phyloP scores from a whole-genome alignment of 1,139 yeast genomes.

The Insectozyma bohioensis region DNA sequence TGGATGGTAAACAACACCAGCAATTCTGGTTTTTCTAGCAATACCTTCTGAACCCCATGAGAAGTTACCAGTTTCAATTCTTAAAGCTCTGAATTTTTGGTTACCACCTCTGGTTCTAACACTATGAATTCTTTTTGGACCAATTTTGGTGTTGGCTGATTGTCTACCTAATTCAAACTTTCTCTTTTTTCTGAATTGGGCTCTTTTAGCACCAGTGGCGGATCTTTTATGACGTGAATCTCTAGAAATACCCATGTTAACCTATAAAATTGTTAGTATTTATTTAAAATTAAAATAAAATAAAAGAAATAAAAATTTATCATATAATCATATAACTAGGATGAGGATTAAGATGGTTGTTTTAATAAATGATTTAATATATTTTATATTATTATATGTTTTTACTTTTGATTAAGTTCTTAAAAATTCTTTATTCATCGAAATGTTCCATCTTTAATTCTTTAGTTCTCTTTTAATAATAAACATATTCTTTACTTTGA shows the following conservation, averaged over 20 bases:
- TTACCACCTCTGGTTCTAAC: conserved; percentile 99
- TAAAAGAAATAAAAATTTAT: not conserved
- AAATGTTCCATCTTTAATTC: too few species aligned
- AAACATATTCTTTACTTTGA: too few species aligned
- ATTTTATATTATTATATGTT: too few species aligned
- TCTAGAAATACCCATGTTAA: conserved; percentile 98
- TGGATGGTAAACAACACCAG: conserved; percentile 98
- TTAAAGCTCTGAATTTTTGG: conserved; percentile 99
- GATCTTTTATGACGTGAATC: conserved; percentile 99
- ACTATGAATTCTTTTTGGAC: conserved; percentile 97
- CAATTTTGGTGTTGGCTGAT: conserved; percentile 99
- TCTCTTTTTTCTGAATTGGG: conserved; percentile 99
- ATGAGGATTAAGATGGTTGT: too few species aligned
- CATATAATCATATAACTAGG: too few species aligned
- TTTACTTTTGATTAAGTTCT: too few species aligned
- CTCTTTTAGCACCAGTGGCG: conserved; percentile 99
- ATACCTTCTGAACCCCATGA: conserved; percentile 99
- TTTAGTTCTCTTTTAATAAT: too few species aligned
- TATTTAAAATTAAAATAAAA: not conserved
- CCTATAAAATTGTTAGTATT: conserved; percentile 28
- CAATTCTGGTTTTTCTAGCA: conserved; percentile 98
- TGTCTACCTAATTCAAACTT: conserved; percentile 99
- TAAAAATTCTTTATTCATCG: too few species aligned
- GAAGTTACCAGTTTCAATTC: conserved; percentile 99
- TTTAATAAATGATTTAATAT: too few species aligned